Conservation (phyloP, 805 yeast genomes). For the Limtongia smithiae region DNA sequence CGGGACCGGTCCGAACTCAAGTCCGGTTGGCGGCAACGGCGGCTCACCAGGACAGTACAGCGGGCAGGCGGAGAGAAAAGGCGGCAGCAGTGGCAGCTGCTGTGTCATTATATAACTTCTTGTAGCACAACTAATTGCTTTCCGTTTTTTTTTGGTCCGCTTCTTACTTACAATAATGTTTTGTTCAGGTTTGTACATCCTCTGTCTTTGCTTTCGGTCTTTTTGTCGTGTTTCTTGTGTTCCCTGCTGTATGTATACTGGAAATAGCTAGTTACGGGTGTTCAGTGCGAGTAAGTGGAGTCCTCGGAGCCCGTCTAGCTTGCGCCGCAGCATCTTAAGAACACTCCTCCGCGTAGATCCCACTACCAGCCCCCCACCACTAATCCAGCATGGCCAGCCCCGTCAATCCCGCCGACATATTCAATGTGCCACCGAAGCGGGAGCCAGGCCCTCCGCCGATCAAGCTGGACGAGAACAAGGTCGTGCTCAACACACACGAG, state of each 20-base stretch:
- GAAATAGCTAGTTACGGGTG: no score
- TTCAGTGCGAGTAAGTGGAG: no score
- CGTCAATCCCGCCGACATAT: slow-evolving; percentile 3
- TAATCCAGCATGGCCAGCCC: no score
- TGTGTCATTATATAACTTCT: slow-evolving; percentile 18
- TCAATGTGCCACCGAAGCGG: slow-evolving; percentile 25
- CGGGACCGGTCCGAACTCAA: slow-evolving; percentile 5
- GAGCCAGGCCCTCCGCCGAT: slow-evolving; percentile 8
- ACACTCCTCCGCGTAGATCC: no score
- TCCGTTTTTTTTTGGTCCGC: neutral
- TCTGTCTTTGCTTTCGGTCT: no score
- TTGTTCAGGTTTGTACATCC: no score
- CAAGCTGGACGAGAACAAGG: slow-evolving; percentile 9
- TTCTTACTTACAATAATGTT: no score
- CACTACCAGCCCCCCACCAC: no score
- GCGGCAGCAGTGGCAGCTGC: slow-evolving; percentile 17
- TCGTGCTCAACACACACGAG: slow-evolving; percentile 1
- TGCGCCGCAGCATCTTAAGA: no score
- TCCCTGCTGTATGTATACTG: no score
- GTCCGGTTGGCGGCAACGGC: slow-evolving; percentile 4
- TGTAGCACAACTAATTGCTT: neutral
- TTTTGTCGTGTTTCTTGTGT: no score
- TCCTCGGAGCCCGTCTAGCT: no score
- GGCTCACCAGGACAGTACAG: slow-evolving; percentile 1
- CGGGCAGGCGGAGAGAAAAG: slow-evolving; percentile 12